Percentiles rank a stretch among this genome's conserved stretches.
Conservation (phyloP, 140 eudicot species). For the Stevia rebaudiana region DNA sequence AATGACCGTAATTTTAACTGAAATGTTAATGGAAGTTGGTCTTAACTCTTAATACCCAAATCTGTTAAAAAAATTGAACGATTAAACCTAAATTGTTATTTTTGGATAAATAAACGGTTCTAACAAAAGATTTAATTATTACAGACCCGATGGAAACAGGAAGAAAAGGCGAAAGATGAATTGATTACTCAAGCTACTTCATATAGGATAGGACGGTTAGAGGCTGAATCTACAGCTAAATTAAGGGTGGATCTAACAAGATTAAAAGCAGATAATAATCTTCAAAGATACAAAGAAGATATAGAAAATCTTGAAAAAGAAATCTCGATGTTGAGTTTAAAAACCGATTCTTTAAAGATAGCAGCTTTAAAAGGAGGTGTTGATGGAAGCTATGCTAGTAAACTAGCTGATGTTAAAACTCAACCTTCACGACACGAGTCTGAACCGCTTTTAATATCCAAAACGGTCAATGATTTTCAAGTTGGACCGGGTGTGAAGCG, state of each 20-base stretch:
- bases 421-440: conserved; percentile 36
- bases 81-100: not conserved
- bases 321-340: conserved; percentile 65
- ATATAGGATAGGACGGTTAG: conserved; percentile 66
- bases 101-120: not conserved
- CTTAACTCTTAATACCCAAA: too few relatives aligned
- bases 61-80: too few relatives aligned
- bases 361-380: conserved; percentile 81
- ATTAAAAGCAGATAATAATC: conserved; percentile 62
- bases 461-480: conserved; percentile 23
- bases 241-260: conserved; percentile 52
- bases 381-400: conserved; percentile 76
- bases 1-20: too few relatives aligned
- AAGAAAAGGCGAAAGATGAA: conserved; percentile 66
- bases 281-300: conserved; percentile 68
- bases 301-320: conserved; percentile 66
- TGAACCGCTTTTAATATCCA: conserved; percentile 22
- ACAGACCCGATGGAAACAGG: conserved; percentile 79
- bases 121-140: conserved; percentile 3
- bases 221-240: conserved; percentile 58
- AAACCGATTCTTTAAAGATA: conserved; percentile 76
- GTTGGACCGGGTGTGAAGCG: conserved; percentile 66
- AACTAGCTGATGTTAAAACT: conserved; percentile 35
- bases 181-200: conserved; percentile 55
- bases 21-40: too few relatives aligned